These are phyloP conservation scores for Paracoccidioides lutzii DNA, from an alignment of 2,329 filamentous ascomycete species.

Conservation along the genomic window DNA sequence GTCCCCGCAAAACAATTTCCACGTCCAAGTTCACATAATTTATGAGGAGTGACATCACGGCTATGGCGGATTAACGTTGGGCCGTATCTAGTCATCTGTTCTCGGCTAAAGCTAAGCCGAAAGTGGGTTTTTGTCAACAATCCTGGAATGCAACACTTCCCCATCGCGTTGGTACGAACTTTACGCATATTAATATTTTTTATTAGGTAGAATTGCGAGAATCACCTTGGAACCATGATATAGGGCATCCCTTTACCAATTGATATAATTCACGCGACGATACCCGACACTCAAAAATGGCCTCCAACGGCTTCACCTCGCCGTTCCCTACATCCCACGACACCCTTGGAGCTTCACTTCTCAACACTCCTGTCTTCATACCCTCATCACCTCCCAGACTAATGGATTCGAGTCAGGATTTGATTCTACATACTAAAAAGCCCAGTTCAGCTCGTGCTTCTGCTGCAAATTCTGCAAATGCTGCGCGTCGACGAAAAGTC, in stretches of 20 bases:
- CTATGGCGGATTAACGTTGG: neutral
- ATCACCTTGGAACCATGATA: neutral
- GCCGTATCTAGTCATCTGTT: too few species aligned
- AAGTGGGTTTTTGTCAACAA: neutral
- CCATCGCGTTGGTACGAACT: neutral
- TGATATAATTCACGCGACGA: neutral
- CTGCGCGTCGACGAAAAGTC: neutral
- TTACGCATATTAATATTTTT: neutral
- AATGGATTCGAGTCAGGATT: slow-evolving; percentile 2
- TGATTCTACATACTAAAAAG: slow-evolving; percentile 2
- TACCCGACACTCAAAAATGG: slow-evolving; percentile 19
- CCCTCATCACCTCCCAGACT: slow-evolving; percentile 24
- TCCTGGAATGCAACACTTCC: neutral
- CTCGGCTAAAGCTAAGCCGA: neutral
- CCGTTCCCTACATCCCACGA: slow-evolving; percentile 30
- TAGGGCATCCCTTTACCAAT: neutral
- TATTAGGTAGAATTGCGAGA: too few species aligned
- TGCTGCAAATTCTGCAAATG: slow-evolving; percentile 2
- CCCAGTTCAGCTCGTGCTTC: slow-evolving; percentile 1
- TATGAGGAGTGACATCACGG: too few species aligned
- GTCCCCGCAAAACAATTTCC: too few species aligned
- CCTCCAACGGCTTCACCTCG: slow-evolving; percentile 25
- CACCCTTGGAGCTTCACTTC: slow-evolving; percentile 28
- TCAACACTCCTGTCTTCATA: slow-evolving; percentile 26
- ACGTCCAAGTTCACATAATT: too few species aligned